Evolutionary conservation across 2,329 filamentous ascomycete genomes (phyloP).

Genomic region (Hymenotorrendiella dingleyae): DNA sequence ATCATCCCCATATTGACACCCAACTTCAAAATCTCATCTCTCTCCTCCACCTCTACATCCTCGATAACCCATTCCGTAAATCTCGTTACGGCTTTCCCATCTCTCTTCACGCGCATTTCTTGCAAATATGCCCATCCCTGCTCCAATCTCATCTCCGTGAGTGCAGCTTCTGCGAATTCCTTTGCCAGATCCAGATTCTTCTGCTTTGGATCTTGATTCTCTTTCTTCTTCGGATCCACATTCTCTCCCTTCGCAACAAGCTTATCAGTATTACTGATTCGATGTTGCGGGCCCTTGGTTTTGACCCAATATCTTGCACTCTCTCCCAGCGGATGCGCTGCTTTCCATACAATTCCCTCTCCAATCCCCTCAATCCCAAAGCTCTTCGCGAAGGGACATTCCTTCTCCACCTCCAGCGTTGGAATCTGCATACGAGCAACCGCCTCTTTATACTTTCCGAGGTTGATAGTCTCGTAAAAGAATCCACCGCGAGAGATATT

Average conservation of each 20-base stretch:
- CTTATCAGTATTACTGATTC: constrained; percentile 5
- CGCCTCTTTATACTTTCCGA: neutral
- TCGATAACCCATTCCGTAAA: constrained; percentile 15
- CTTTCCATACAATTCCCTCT: constrained; percentile 26
- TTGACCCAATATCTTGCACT: constrained; percentile 23
- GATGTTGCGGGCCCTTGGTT: constrained; percentile 17
- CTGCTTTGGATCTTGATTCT: neutral
- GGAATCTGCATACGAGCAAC: constrained; percentile 2
- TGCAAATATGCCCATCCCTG: constrained; percentile 17
- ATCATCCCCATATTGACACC: constrained; percentile 2
- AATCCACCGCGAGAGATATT: constrained; percentile 21
- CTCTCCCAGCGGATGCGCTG: constrained; percentile 11
- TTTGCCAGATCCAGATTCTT: constrained; percentile 10
- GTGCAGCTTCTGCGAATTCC: constrained; percentile 12
- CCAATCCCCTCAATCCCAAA: constrained; percentile 18
- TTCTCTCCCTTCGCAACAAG: neutral
- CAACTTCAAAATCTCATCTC: constrained; percentile 5
- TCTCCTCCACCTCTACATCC: constrained; percentile 16
- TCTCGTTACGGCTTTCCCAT: constrained; percentile 1
- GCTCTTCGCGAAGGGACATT: constrained; percentile 22
- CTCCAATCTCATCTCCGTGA: constrained; percentile 15
- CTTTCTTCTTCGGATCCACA: neutral
- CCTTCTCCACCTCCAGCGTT: constrained; percentile 17
- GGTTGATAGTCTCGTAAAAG: constrained; percentile 2
- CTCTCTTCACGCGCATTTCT: constrained; percentile 12